Evolutionary conservation across 495 filamentous ascomycete genomes (phyloP).

Genomic region (Podospora pseudopauciseta): DNA sequence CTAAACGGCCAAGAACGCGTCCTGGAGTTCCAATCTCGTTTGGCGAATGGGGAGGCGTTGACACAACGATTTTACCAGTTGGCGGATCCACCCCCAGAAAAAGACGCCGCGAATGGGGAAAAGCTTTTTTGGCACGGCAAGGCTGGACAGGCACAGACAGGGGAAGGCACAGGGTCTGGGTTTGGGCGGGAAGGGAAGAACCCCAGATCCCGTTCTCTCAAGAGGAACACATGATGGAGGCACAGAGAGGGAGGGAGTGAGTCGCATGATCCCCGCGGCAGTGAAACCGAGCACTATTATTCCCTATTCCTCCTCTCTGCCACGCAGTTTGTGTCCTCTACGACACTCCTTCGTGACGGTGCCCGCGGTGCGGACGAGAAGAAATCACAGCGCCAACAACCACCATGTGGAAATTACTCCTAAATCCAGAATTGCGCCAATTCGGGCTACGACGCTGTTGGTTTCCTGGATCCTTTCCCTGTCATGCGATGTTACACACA

Average conservation of each 20-base stretch:
- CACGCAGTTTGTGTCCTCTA: background rate
- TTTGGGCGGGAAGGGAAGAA: background rate
- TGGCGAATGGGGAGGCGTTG: constrained; percentile 15
- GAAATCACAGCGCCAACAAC: background rate
- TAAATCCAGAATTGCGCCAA: constrained; percentile 6
- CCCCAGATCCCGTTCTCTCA: no score
- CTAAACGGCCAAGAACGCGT: constrained; percentile 12
- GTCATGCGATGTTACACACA: background rate
- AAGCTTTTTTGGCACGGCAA: constrained; percentile 7
- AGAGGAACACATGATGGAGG: background rate
- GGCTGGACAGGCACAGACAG: constrained; percentile 8
- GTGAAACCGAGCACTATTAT: background rate
- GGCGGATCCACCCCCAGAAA: constrained; percentile 1
- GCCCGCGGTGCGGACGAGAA: background rate
- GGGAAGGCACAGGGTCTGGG: background rate
- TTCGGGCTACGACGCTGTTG: constrained; percentile 7
- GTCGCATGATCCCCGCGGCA: no score
- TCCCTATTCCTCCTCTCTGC: background rate
- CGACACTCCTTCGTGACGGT: background rate
- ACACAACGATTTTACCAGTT: constrained; percentile 12
- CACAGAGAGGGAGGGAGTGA: background rate
- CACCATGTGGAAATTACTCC: constrained; percentile 4
- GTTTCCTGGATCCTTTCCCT: background rate
- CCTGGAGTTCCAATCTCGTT: constrained; percentile 6
- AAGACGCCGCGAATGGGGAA: constrained; percentile 13